Evolutionary conservation across 768 basidiomycete species (phyloP).

Genomic region (Lactarius quietus): DNA sequence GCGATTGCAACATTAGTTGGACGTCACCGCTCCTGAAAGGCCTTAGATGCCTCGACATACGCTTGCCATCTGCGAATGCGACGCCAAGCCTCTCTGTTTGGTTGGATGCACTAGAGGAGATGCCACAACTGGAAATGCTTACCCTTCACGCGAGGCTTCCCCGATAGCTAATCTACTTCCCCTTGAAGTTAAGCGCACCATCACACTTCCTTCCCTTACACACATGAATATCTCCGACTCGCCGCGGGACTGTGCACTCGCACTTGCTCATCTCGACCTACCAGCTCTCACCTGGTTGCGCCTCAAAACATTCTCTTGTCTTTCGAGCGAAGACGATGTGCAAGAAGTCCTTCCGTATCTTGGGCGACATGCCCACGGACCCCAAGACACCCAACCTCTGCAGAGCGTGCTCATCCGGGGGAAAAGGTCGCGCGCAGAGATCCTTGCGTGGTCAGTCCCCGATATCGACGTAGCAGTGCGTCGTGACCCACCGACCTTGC

Average conservation of each 20-base stretch:
- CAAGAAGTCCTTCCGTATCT: background rate
- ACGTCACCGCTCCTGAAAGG: constrained; percentile 4
- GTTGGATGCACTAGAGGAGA: constrained; percentile 1
- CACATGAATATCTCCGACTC: background rate
- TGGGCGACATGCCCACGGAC: background rate
- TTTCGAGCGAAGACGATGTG: background rate
- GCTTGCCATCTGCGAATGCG: background rate
- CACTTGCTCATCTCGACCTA: constrained; percentile 1
- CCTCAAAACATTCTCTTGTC: background rate
- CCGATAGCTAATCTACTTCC: background rate
- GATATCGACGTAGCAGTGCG: background rate
- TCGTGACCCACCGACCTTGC: background rate
- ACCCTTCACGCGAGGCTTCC: background rate
- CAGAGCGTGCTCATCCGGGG: background rate
- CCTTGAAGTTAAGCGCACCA: background rate
- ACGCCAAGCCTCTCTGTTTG: constrained; percentile 1
- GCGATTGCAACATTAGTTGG: background rate
- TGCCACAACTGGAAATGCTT: background rate
- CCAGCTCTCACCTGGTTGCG: background rate
- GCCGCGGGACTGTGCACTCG: background rate
- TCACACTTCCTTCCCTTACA: background rate
- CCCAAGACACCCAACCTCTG: background rate
- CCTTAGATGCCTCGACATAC: background rate
- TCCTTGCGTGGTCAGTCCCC: background rate
- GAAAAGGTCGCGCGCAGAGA: background rate